Evolutionary conservation across 768 basidiomycete genomes (phyloP), one percentile per base, ranked within the genome.

Genomic region (Coprinopsis sp.): DNA sequence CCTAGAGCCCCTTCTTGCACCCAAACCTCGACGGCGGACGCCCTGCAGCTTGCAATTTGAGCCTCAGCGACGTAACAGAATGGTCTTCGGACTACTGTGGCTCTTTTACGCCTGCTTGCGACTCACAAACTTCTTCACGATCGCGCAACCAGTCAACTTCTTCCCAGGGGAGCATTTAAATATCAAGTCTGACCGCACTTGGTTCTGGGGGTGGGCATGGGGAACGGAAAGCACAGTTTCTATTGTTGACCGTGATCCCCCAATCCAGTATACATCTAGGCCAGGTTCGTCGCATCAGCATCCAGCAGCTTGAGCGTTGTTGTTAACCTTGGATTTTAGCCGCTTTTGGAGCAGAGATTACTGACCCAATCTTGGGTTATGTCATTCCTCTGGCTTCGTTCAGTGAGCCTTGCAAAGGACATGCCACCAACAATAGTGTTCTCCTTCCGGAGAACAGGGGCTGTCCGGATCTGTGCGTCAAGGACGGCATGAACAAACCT

Each of bases 321-420:
- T 44, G 22, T 16, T 40, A 6, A 33, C 23, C 33, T 27, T 37
- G 19, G 37, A 23, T 33, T 47, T 25, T 52, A 66, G 89, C 89
- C 44, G 77, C 83, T 0, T 92, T 92, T 62, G 89, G 89, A 11
- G 74, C 77, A 19, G 82, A 87, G 51, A 79, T 89, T 34, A 70
- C 64, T 46, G 82, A 87, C 45, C 75, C 79, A 23, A 73, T 87
- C 41, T 63, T 84, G 38, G 85, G 84, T 31, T 86, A 87, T 63
- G 78, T 85, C 48, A 80, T 87, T 46, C 82, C 84, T 6, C 62
- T 84, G 27, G 79, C 81, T 12, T 78, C 84, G 22, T 84, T 86
- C 57, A 80, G 79, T 3, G 49, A 55, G 1, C 67, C 73, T 18
- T 90, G 88, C 57, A 39, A 67, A 3, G 34, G 51, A 29, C 69